Evolutionary conservation across 768 basidiomycete genomes (phyloP), one percentile per base, ranked within the genome.

Genomic region (Tricholoma hemisulphureum): DNA sequence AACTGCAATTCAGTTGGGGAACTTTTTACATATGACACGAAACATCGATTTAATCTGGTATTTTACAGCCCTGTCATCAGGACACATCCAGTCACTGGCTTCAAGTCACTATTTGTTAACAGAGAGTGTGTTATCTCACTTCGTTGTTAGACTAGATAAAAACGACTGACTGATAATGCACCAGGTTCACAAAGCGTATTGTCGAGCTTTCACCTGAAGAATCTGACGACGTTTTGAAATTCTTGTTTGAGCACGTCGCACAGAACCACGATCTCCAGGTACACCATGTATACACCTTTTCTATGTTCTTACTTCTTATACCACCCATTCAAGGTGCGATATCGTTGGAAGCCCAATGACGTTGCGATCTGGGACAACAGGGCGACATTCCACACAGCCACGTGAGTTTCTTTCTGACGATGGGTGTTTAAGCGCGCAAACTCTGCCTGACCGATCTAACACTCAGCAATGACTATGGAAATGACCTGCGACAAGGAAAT

Each of bases 321-420:
- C 13, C 29, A 16, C 8, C 24, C 20, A 11, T 39, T 26, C 72
- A 53, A 81, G 65, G 72, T 83, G 53, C 73, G 80, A 23, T 82
- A 74, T 74, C 76, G 76, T 18, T 86, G 85, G 83, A 67, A 70
- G 31, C 63, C 65, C 37, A 78, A 83, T 61, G 80, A 80, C 55
- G 65, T 85, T 23, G 85, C 85, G 0, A 82, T 86, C 62, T 86
- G 84, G 85, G 83, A 84, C 56, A 86, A 86, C 64, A 68, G 83
- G 41, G 71, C 75, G 16, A 80, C 80, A 0, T 77, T 74, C 68
- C 82, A 83, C 60, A 81, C 73, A 10, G 74, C 75, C 21, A 78
- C 77, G 77, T 77, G 63, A 55, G 74, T 54, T 21, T 31, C 16
- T 59, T 53, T 5, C 37, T 35, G 28, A 1, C 14, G n/a, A 35